Percentiles rank a stretch among this genome's conserved stretches.
Conservation (phyloP, 2,329 filamentous ascomycete species). For the Sarocladium brachiariae region DNA sequence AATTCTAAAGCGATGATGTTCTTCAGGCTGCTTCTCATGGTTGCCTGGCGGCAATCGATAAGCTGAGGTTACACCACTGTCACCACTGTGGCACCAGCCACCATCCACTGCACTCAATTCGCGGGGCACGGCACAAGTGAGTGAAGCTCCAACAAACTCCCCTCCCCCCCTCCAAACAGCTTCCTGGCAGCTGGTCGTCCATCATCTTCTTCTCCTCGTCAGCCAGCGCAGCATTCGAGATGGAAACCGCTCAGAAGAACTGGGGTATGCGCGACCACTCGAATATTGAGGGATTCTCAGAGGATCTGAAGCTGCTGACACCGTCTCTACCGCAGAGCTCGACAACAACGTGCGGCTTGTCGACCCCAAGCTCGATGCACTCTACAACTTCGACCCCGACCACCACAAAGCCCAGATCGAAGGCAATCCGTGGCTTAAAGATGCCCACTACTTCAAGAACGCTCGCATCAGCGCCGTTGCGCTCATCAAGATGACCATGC, state of each 20-base stretch:
- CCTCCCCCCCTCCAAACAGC: too few species aligned
- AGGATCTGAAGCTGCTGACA: constrained; percentile 9
- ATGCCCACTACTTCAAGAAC: constrained; percentile 84
- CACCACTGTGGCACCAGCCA: too few species aligned
- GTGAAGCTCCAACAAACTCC: neutral
- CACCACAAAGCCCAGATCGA: constrained; percentile 61
- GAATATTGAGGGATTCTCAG: too few species aligned
- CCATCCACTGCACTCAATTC: neutral
- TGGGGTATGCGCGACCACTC: constrained; percentile 22
- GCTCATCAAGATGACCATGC: constrained; percentile 98
- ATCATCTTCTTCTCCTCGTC: too few species aligned
- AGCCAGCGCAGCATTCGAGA: constrained; percentile 13
- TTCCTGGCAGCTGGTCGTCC: too few species aligned
- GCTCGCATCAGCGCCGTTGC: constrained; percentile 92
- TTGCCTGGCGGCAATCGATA: too few species aligned
- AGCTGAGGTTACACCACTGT: too few species aligned
- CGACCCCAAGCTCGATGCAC: constrained; percentile 80
- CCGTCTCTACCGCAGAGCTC: constrained; percentile 53
- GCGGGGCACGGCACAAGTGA: too few species aligned
- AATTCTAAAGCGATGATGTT: too few species aligned
- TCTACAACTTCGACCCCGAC: constrained; percentile 73
- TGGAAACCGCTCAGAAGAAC: constrained; percentile 21
- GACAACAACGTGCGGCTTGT: constrained; percentile 80
- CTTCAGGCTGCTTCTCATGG: too few species aligned
- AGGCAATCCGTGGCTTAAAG: constrained; percentile 65